Evolutionary conservation across 768 basidiomycete species (phyloP), one percentile per base, ranked within the genome.

Genomic region (Suillus spraguei): DNA sequence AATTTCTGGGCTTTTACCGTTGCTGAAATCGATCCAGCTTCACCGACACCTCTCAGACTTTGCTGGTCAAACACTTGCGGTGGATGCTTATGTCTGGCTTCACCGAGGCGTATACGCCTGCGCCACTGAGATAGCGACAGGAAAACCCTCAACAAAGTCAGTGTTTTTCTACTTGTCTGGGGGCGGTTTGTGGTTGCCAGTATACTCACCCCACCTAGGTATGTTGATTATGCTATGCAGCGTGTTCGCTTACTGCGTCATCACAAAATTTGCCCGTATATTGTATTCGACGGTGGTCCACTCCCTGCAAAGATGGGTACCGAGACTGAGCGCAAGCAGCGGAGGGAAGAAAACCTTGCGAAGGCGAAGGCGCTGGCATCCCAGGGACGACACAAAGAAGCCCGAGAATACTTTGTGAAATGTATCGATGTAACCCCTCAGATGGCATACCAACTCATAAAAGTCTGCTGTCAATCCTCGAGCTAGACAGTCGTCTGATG

Each of bases 391-490:
- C 82, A 86, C 67, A 81, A 79, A 35, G 88, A 95, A 71, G 97
- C 97, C 35, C 83, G 95, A 10, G 95, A 99, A 17, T 86, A 79
- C 75, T 99, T 93, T 71, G 83, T 91, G 69, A 97, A 96, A 76
- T 94, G 91, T 68, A 79, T 98, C 59, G 97, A 99, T 67, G 93
- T 99, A 47, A 97, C 95, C 5, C 96, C 97, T 1, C 90, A 95
- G 76, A 96, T 99, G 94, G 97, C 97, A 3, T 96, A 85, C 73
- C 97, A 99, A 75, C 80, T 98, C 67, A 97, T 99, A 80, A 99
- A 99, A 85, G 97, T 28, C 36, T 16, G 53, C 47, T 54, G 6
- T 64, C 17, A 41, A 32, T 41, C 11, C 6, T 41, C 13, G 10
- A 7, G 17, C 20, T 24, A 32, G 36, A 17, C 46, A n/a, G 20